Conservation (phyloP, 805 yeast genomes). For the Ogataea ramenticola region DNA sequence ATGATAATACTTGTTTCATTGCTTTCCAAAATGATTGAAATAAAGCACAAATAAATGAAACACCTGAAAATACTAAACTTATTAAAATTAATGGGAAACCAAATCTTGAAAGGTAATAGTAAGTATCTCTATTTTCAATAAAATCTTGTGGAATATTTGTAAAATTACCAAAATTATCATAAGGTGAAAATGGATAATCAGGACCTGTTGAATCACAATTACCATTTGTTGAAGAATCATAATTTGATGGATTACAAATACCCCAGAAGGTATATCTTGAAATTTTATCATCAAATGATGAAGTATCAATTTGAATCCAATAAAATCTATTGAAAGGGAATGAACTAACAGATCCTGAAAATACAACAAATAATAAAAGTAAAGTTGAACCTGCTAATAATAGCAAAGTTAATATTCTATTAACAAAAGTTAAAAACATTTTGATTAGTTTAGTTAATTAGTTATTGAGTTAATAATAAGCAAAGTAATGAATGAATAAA, state of each 20-base stretch:
- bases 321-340: conserved; percentile 61
- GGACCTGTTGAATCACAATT: conserved; percentile 42
- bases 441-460: neutral
- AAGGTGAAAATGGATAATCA: conserved; percentile 68
- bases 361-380: conserved; percentile 47
- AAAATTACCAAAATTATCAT: conserved; percentile 58
- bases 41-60: conserved; percentile 48
- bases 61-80: conserved; percentile 55
- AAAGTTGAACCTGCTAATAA: conserved; percentile 41
- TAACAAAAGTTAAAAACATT: conserved; percentile 12
- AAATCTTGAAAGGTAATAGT: conserved; percentile 59
- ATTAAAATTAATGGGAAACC: conserved; percentile 56
- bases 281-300: conserved; percentile 40
- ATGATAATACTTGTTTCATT: conserved; percentile 46
- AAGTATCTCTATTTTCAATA: conserved; percentile 44
- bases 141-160: conserved; percentile 47
- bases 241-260: conserved; percentile 39
- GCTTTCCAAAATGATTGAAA: conserved; percentile 50
- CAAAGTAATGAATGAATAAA: neutral
- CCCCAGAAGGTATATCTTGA: conserved; percentile 89
- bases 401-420: conserved; percentile 23
- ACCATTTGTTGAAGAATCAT: conserved; percentile 19
- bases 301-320: conserved; percentile 67
- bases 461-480: too few species aligned
- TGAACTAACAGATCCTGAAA: conserved; percentile 54